A percentile compares a stretch with the other conserved stretches of the same genome.
Conservation (phyloP, 352 stramenopile genomes). For the Plasmopara halstedii region DNA sequence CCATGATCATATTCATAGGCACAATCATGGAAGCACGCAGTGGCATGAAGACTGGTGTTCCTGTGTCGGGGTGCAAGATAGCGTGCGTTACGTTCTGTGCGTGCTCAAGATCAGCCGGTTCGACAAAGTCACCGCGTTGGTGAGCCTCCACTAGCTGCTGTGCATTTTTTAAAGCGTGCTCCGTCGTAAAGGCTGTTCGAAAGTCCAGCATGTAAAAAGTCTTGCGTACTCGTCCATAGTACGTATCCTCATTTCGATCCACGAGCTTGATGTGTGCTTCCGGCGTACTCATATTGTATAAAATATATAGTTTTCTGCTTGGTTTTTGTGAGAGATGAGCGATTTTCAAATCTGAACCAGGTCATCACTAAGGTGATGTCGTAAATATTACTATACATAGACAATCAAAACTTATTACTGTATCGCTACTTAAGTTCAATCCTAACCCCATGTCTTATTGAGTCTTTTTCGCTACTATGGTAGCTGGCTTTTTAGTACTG, state of each 20-base stretch:
- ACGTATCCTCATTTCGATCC: constrained; percentile 70
- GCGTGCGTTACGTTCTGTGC: constrained; percentile 63
- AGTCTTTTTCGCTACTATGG: constrained; percentile 30
- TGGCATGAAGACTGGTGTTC: constrained; percentile 48
- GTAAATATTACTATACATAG: too few species aligned
- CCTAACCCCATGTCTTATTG: constrained; percentile 18
- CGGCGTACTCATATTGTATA: constrained; percentile 13
- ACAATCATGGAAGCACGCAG: constrained; percentile 74
- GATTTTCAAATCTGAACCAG: too few species aligned
- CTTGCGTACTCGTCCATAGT: constrained; percentile 68
- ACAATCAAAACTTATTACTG: constrained; percentile 8
- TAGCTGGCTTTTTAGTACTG: constrained; percentile 25
- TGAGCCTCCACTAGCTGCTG: constrained; percentile 31
- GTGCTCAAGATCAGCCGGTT: constrained; percentile 31
- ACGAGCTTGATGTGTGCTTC: constrained; percentile 49
- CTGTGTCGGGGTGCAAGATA: constrained; percentile 72
- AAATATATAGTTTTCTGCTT: neutral
- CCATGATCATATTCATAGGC: constrained; percentile 86
- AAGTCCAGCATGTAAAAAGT: constrained; percentile 80
- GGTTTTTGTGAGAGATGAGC: too few species aligned
- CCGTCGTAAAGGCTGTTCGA: constrained; percentile 60
- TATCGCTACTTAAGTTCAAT: constrained; percentile 20
- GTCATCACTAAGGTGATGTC: too few species aligned
- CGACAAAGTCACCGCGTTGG: constrained; percentile 31
- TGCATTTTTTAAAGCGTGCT: constrained; percentile 40